Evolutionary conservation across 2,329 filamentous ascomycete genomes (phyloP).

Genomic region (Juglanconis juglandina): DNA sequence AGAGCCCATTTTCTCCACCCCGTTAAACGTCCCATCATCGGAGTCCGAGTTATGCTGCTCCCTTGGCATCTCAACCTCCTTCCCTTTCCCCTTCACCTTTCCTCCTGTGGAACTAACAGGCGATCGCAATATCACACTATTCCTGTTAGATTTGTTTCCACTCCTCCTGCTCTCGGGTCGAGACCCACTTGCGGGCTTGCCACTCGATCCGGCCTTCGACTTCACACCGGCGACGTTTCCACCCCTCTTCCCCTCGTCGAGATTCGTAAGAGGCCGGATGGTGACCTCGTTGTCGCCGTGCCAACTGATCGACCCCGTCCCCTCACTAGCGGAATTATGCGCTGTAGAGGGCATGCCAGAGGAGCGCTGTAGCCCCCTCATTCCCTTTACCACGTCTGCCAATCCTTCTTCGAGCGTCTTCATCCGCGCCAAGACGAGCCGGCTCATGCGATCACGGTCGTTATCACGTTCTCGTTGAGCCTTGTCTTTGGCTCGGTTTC

Average conservation of each 20-base stretch:
- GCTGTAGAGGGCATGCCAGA: slow-evolving; percentile 43
- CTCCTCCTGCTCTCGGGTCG: slow-evolving; percentile 40
- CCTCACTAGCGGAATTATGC: slow-evolving; percentile 43
- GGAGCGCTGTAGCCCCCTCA: slow-evolving; percentile 59
- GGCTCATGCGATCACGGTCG: slow-evolving; percentile 67
- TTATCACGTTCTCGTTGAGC: slow-evolving; percentile 33
- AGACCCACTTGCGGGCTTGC: slow-evolving; percentile 23
- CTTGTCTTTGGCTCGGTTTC: slow-evolving; percentile 31
- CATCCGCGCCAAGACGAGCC: slow-evolving; percentile 84
- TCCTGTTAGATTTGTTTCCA: slow-evolving; percentile 27
- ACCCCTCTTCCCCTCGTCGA: slow-evolving; percentile 30
- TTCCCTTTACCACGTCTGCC: slow-evolving; percentile 77
- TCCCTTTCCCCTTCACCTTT: slow-evolving; percentile 45
- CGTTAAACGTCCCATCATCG: slow-evolving; percentile 13
- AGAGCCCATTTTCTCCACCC: slow-evolving; percentile 17
- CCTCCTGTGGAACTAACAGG: slow-evolving; percentile 26
- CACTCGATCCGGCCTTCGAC: slow-evolving; percentile 20
- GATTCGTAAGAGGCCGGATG: slow-evolving; percentile 19
- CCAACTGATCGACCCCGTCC: slow-evolving; percentile 12
- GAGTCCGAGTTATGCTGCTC: slow-evolving; percentile 33
- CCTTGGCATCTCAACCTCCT: slow-evolving; percentile 47
- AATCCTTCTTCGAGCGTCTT: slow-evolving; percentile 91
- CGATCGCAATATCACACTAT: slow-evolving; percentile 28
- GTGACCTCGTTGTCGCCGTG: slow-evolving; percentile 6
- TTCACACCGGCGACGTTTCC: slow-evolving; percentile 25